Evolutionary conservation across 495 filamentous ascomycete genomes (phyloP), one percentile per base, ranked within the genome.

Genomic region (Bacidia gigantensis): DNA sequence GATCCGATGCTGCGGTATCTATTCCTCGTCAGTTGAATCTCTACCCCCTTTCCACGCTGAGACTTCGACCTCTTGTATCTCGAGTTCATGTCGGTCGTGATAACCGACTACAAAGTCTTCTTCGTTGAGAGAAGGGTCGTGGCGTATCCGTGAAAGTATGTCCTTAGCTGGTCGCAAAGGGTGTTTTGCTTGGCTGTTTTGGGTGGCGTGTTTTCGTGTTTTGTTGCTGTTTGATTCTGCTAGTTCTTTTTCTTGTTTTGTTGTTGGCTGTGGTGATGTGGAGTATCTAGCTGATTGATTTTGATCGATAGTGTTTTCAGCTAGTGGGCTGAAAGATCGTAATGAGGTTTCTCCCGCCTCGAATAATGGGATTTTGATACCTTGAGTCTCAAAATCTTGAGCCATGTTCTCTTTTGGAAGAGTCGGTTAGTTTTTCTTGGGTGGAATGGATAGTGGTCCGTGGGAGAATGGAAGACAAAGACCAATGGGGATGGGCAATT

Each of bases 21-120:
- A 90, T 55, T 89, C 86, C 57, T 90, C 82, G 56, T 90, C 81
- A 23, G 84, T 89, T 41, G 79, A 71, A 53, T 90, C 86, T n/a
- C 67, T 75, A 65, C 89, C 86, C 18, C 67, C 75, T 66, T 82
- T 85, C 85, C 86, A 90, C 26, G 69, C 67, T 44, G 73, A 74
- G 9, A 87, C 64, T 3, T 67, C 60, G 49, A 79, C 76, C 64
- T 89, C 84, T 58, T 75, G 70, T 10, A 70, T 67, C 0, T 55
- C 60, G 26, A 52, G 56, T 17, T 39, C 55, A 46, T 62, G 89
- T 11, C 86, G 73, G 58, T 92, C 87, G 50, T 82, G 73, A 55
- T 89, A 89, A 0, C 81, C 86, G 41, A 90, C 74, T 5, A 87
- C 57, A 60, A 78, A 88, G 47, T 89, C 74, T n/a, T 61, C 57